Evolutionary conservation across 2,329 filamentous ascomycete genomes (phyloP), one percentile per base, ranked within the genome.

Genomic region (Beauveria asiatica): DNA sequence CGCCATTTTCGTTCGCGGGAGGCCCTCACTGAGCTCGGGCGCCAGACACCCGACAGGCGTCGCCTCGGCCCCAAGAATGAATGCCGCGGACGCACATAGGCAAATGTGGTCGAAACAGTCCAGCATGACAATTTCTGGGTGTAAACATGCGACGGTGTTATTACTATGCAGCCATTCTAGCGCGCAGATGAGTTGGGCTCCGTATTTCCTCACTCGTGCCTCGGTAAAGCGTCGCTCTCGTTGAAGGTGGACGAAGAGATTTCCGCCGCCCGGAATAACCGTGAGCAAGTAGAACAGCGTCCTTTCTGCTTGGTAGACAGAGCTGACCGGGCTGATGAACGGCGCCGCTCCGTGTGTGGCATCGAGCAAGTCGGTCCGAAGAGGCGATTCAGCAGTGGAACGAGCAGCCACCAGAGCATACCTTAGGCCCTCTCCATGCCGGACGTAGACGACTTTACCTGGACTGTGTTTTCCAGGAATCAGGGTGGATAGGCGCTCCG

Each of bases 211-310:
- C n/a, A 48, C 41, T 25, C 42, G 54, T 57, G 42, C 27, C 27
- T 57, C 42, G 19, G 41, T 16, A 37, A 57, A 48, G 17, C 25
- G 54, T 46, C 54, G 17, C 41, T 46, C 54, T 48, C 21, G 23
- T 39, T 57, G 54, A 39, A 57, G 54, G 23, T 46, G 54, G n/a
- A 39, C 54, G 41, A 57, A 57, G 25, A 57, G 54, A n/a, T 57
- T 57, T 57, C 42, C 54, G n/a, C 54, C 52, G 17, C 52, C 41
- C 1, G 52, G 41, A 33, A 46, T 46, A 4, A 17, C 11, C 19
- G 52, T 42, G 41, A 46, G 16, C 23, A 55, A 33, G 19, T 55
- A 45, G n/a, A 55, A 46, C 13, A 55, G 52, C 21, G 19, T 33
- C 10, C 10, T 23, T 23, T 44, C 41, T 17, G 52, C 19, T 37